These are phyloP conservation scores for Prunus mongolica DNA, from an alignment of 306 rosid genomes.

Conservation along the genomic window DNA sequence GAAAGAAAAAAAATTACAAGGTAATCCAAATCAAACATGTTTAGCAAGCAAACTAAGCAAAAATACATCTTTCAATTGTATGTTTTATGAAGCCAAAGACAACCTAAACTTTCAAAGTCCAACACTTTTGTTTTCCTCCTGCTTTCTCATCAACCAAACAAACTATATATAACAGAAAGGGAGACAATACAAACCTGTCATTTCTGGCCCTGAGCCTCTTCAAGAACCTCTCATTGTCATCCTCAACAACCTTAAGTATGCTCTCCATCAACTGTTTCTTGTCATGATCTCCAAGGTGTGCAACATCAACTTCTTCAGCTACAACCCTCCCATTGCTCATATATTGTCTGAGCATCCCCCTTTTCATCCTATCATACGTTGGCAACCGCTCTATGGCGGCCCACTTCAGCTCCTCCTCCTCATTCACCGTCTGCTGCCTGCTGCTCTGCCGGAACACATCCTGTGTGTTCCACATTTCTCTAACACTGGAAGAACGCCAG, in stretches of 20 bases:
- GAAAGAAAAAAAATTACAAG: neutral
- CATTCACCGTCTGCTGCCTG: constrained; percentile 35
- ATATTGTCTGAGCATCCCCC: constrained; percentile 53
- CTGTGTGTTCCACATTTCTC: constrained; percentile 48
- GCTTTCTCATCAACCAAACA: constrained; percentile 18
- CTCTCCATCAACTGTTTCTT: constrained; percentile 57
- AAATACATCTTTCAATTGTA: neutral
- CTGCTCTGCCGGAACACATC: constrained; percentile 57
- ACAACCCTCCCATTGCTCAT: constrained; percentile 47
- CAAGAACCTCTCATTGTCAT: constrained; percentile 60
- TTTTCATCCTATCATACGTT: constrained; percentile 63
- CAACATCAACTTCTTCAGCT: constrained; percentile 50
- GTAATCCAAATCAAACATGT: neutral
- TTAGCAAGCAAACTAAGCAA: neutral
- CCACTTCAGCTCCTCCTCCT: constrained; percentile 70
- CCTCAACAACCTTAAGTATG: constrained; percentile 56
- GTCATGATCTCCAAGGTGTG: constrained; percentile 49
- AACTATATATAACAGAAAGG: neutral
- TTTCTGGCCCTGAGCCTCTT: constrained; percentile 46
- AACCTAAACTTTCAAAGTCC: neutral
- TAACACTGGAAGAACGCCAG: constrained; percentile 47
- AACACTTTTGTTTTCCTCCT: no score
- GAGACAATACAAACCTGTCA: constrained; percentile 37
- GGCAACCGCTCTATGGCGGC: constrained; percentile 80
- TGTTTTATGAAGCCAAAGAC: neutral